Percentiles rank a stretch among this genome's conserved stretches.
Evolutionary conservation across 805 yeast species (phyloP).

Genomic region (Saccharomycopsis sp.): DNA sequence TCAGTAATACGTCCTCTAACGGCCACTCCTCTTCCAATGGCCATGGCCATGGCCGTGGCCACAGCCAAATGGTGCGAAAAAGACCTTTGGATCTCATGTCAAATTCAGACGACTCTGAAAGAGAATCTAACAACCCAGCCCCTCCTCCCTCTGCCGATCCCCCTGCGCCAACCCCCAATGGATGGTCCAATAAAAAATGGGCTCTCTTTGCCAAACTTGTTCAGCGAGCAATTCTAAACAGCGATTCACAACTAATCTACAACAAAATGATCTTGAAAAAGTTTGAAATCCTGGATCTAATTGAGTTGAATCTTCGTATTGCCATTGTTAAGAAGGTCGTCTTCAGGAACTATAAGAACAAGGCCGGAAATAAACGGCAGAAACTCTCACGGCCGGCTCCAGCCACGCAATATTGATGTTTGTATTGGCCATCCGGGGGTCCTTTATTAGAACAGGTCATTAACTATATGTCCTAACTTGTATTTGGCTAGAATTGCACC

Average conservation of each 20-base stretch:
- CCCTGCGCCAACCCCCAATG: not conserved
- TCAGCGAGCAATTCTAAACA: constrained; percentile 1
- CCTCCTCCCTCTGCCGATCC: not conserved
- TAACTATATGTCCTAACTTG: no score
- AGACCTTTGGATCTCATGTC: not conserved
- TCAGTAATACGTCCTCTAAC: not conserved
- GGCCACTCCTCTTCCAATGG: no score
- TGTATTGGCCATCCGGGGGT: no score
- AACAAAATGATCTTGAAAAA: constrained; percentile 2
- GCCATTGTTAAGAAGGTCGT: constrained; percentile 4
- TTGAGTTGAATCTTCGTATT: constrained; percentile 14
- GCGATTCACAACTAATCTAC: constrained; percentile 8
- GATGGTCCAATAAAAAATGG: constrained; percentile 12
- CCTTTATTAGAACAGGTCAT: no score
- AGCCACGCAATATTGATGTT: no score
- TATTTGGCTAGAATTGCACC: no score
- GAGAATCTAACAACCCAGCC: not conserved
- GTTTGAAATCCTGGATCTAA: constrained; percentile 1
- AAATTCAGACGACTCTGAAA: not conserved
- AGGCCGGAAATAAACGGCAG: not conserved
- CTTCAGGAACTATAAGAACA: not conserved
- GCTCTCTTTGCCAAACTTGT: constrained; percentile 9
- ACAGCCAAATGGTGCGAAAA: not conserved
- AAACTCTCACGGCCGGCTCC: not conserved
- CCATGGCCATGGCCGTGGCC: no score